These are phyloP conservation scores for Bruguiera parviflora DNA, from an alignment of 345 rosid genomes.

Conservation along the genomic window DNA sequence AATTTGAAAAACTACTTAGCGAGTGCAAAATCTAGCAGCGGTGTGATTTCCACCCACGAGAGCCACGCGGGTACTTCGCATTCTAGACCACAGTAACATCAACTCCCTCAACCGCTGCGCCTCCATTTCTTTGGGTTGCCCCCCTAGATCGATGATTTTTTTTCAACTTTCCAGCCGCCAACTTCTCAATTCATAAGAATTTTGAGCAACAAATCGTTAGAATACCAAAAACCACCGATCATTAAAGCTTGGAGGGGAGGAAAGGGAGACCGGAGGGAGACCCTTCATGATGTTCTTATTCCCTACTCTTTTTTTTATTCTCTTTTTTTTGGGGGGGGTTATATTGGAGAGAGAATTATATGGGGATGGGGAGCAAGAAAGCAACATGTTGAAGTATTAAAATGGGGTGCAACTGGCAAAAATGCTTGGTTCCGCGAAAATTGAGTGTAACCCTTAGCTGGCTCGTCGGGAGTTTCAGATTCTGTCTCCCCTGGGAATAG, in stretches of 20 bases:
- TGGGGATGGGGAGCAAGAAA: neutral
- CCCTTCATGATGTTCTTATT: neutral
- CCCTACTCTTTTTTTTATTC: neutral
- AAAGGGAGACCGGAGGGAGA: neutral
- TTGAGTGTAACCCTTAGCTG: constrained; percentile 24
- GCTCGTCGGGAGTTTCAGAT: neutral
- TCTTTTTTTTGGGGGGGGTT: neutral
- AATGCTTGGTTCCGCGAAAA: constrained; percentile 20
- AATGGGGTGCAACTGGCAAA: neutral
- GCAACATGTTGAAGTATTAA: neutral
- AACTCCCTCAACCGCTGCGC: constrained; percentile 52
- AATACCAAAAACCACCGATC: neutral
- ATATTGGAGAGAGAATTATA: neutral
- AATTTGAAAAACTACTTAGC: constrained; percentile 33
- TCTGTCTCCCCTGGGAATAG: neutral
- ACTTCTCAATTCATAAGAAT: too few relatives aligned
- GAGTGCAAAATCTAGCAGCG: constrained; percentile 81
- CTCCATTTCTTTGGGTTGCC: constrained; percentile 44
- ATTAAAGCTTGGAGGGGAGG: constrained; percentile 15
- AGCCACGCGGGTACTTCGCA: constrained; percentile 44
- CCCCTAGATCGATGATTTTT: neutral
- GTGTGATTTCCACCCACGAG: constrained; percentile 91
- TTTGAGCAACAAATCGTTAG: constrained; percentile 7
- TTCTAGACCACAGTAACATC: constrained; percentile 49
- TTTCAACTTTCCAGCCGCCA: too few relatives aligned